Evolutionary conservation across 176 grass and related monocot genomes (phyloP).

Genomic region (Aegilops longissima): DNA sequence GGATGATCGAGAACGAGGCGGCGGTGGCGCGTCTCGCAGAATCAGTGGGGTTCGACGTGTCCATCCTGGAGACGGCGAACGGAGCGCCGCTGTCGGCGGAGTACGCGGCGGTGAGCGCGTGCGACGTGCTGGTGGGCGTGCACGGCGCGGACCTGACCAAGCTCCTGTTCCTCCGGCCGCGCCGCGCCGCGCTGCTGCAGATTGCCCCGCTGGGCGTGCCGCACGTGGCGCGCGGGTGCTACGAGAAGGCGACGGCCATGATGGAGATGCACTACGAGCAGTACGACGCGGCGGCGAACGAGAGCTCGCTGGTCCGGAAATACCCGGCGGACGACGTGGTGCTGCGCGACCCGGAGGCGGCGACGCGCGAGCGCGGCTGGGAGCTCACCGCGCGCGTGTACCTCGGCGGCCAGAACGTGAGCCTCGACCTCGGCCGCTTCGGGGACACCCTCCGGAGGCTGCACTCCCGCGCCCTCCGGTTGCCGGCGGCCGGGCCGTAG

Average conservation of each 20-base stretch:
- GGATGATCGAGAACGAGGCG: slow-evolving; percentile 67
- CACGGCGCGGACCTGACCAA: slow-evolving; percentile 77
- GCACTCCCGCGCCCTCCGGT: slow-evolving; percentile 4
- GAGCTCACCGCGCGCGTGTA: slow-evolving; percentile 30
- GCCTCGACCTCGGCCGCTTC: slow-evolving; percentile 41
- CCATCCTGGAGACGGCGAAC: slow-evolving; percentile 43
- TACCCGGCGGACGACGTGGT: slow-evolving; percentile 36
- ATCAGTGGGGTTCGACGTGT: slow-evolving; percentile 52
- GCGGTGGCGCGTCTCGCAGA: slow-evolving; percentile 18
- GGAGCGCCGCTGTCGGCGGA: slow-evolving; percentile 26
- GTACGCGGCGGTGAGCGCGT: slow-evolving; percentile 42
- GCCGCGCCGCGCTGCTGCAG: slow-evolving; percentile 43
- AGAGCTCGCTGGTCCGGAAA: slow-evolving; percentile 56
- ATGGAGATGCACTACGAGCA: slow-evolving; percentile 61
- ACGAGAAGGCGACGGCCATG: slow-evolving; percentile 31
- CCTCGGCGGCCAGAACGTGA: slow-evolving; percentile 65
- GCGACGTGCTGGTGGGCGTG: slow-evolving; percentile 74
- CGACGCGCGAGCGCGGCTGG: slow-evolving; percentile 30
- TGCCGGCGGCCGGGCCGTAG: background rate
- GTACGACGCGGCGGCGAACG: slow-evolving; percentile 43
- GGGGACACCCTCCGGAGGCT: slow-evolving; percentile 7
- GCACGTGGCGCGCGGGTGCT: slow-evolving; percentile 37
- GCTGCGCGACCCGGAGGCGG: slow-evolving; percentile 35
- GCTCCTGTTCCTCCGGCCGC: slow-evolving; percentile 62
- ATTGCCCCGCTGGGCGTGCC: slow-evolving; percentile 51